Evolutionary conservation across 495 filamentous ascomycete genomes (phyloP).

Genomic region (Staphylotrichum tortipilum): DNA sequence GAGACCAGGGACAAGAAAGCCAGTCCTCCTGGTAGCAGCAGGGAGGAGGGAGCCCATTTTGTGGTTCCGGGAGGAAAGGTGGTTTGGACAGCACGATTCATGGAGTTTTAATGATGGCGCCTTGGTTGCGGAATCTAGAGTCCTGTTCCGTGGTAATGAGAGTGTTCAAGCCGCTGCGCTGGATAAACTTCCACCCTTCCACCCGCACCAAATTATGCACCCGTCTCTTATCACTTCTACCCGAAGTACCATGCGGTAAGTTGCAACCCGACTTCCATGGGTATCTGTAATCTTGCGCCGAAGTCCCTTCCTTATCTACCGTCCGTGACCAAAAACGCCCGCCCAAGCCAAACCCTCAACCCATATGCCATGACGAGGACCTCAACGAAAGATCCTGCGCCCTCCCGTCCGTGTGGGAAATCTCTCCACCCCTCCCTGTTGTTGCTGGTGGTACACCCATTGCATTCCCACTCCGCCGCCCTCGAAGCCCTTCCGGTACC

Average conservation of each 20-base stretch:
- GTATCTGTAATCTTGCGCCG: not conserved
- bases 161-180: too few relatives aligned
- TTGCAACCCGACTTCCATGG: not conserved
- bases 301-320: not conserved
- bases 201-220: too few relatives aligned
- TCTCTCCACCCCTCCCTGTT: slow-evolving; percentile 52
- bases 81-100: too few relatives aligned
- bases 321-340: not conserved
- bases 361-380: too few relatives aligned
- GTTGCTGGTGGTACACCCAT: slow-evolving; percentile 55
- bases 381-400: slow-evolving; percentile 56
- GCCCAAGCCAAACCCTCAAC: not conserved
- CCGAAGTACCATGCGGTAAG: not conserved
- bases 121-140: too few relatives aligned
- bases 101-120: slow-evolving; percentile 4
- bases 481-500: slow-evolving; percentile 61
- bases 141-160: too few relatives aligned
- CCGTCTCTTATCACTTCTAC: not conserved
- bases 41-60: not conserved
- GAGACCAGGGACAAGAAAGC: not conserved
- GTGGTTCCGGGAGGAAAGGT: too few relatives aligned
- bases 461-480: slow-evolving; percentile 66
- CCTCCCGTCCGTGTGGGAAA: slow-evolving; percentile 55
- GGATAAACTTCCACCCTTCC: too few relatives aligned
- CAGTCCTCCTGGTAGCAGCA: not conserved